Evolutionary conservation across 371 early-diverging fungal species (phyloP), one percentile per base, ranked within the genome.

Genomic region (Lichtheimia ramosa): DNA sequence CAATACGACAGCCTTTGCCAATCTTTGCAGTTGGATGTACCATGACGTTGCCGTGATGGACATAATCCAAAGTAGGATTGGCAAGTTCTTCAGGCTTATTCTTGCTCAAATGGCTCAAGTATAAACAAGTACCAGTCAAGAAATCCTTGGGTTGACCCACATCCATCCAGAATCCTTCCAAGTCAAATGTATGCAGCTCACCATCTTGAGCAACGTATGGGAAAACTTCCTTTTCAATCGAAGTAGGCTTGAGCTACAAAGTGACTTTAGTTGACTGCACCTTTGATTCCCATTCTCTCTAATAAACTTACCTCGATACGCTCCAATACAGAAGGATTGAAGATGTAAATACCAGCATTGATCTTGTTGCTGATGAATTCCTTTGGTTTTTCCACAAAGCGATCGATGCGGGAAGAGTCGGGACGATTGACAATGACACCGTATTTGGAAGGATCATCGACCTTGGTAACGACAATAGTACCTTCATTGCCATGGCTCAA

Each of bases 131-230:
- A 42, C 98, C 99, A 6, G 90, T 91, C 66, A 99, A 80, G 76
- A 95, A 99, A 77, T 99, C 99, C 71, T 92, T 94, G 65, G 99
- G 99, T 80, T 99, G 99, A 34, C 99, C 99, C 48, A 99, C 98
- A 74, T 99, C 99, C 96, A 96, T 96, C 99, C 99, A 99, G 88
- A 93, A 99, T 55, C 99, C 98, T 52, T 96, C 90, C 40, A 99
- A 86, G 15, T 94, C 93, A 77, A 94, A 96, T 28, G 93, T 85
- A 72, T 93, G 92, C 51, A 99, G 85, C 69, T 92, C 85, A 15
- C 74, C 70, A 56, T 92, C 93, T 23, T 75, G 69, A 15, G 98
- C 98, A 89, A 99, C 94, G 51, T 50, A 59, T 16, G 99, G 99
- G 82, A 99, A 99, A 6, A 98, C 84, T 71, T 99, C 99, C 75